Percentiles rank a stretch among this genome's conserved stretches.
These are phyloP conservation scores for Rosa rugosa DNA, from an alignment of 306 rosid genomes.

Conservation along the genomic window DNA sequence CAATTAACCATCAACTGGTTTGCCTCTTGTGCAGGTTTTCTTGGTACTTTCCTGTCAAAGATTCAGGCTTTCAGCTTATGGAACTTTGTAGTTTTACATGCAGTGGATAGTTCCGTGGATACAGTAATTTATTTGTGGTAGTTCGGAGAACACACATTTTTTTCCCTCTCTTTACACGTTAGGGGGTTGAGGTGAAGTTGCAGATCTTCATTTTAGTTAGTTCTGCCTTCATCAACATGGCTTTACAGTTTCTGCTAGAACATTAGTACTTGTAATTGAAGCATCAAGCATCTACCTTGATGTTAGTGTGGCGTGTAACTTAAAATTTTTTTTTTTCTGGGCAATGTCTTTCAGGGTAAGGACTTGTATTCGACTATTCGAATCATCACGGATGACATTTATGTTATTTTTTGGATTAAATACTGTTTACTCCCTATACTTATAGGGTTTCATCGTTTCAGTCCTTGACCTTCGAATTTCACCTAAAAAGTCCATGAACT, in stretches of 20 bases:
- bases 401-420: too few species aligned
- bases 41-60: constrained; percentile 19
- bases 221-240: constrained; percentile 41
- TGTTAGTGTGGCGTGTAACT: constrained; percentile 8
- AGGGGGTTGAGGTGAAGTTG: constrained; percentile 40
- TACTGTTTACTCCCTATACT: too few species aligned
- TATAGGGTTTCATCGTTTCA: too few species aligned
- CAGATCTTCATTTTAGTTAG: constrained; percentile 45
- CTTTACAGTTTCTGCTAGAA: constrained; percentile 13
- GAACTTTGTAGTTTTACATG: constrained; percentile 6
- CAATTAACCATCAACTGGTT: constrained; percentile 6
- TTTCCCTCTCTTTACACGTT: constrained; percentile 1
- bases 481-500: too few species aligned
- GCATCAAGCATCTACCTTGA: constrained; percentile 15
- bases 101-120: constrained; percentile 14
- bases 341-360: neutral
- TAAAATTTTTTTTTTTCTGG: neutral
- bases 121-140: constrained; percentile 12
- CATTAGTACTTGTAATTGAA: constrained; percentile 27
- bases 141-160: constrained; percentile 7
- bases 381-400: too few species aligned
- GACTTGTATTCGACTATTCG: constrained; percentile 1
- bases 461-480: too few species aligned
- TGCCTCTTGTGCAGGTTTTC: constrained; percentile 39
- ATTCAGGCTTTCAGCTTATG: constrained; percentile 21